Evolutionary conservation across 2,329 filamentous ascomycete genomes (phyloP), one percentile per base, ranked within the genome.

Genomic region (Arthrobotrys iridis): DNA sequence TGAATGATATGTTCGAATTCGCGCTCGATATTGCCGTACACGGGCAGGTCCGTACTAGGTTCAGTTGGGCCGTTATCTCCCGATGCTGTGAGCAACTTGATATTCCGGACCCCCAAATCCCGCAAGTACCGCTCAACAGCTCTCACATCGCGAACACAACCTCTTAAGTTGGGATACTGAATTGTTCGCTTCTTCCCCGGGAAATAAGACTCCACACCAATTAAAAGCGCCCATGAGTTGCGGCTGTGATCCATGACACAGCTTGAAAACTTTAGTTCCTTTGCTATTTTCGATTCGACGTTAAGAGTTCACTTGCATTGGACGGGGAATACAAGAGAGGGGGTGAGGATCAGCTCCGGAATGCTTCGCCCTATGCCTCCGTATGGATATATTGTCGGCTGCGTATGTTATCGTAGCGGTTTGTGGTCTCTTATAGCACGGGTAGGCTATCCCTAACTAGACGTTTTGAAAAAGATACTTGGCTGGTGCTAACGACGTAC

Each of bases 1-100:
- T 60, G 6, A 28, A 15, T 76, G 18, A 76, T 64, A 33, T 33
- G 5, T 0, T 76, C 13, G n/a, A 76, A 35, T 24, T 76, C 71
- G 5, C 71, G 71, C 20, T 46, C 40, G 13, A 76, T 45, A 30
- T 76, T 70, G 0, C 11, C 30, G 30, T 58, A 66, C 10, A 48
- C 41, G 0, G 71, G 71, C 3, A 76, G 46, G 2, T 46, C 13
- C 2, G 20, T 30, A 2, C 18, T 8, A 8, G 50, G 33, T 64
- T 68, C 71, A 8, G 18, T 28, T 0, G 64, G 63, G 5, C 11
- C 18, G 20, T 35, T n/a, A 6, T 40, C 40, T 1, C 18, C 43
- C 1, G 63, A 52, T 2, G 71, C 28, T 15, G 57, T 76, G 18
- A 76, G 71, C 1, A 46, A n/a, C 8, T 11, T 46, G 28, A 64